Conservation (phyloP, 148 eudicot genomes). For the Camellia granthamiana region DNA sequence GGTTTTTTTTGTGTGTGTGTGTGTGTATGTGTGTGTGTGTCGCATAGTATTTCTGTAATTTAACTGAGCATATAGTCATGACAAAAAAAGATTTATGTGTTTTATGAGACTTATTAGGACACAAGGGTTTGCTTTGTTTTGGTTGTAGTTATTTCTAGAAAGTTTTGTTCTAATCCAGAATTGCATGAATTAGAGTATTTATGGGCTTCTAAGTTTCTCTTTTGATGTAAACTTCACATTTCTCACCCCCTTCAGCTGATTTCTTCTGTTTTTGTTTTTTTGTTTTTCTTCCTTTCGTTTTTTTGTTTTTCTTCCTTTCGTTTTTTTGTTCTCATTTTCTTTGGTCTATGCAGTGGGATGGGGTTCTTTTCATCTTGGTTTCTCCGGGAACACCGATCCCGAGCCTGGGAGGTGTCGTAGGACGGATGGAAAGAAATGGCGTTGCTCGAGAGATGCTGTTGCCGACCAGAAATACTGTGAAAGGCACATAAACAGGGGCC, state of each 20-base stretch:
- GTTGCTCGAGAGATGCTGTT: slow-evolving; percentile 58
- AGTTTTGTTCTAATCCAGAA: background rate
- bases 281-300: background rate
- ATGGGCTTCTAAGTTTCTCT: background rate
- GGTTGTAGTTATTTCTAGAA: no score
- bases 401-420: slow-evolving; percentile 68
- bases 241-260: background rate
- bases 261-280: background rate
- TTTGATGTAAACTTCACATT: background rate
- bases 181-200: background rate
- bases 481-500: slow-evolving; percentile 65
- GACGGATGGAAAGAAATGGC: slow-evolving; percentile 64
- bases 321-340: background rate
- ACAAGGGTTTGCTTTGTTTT: no score
- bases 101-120: no score
- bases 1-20: no score
- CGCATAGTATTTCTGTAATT: no score
- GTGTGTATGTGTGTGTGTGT: no score
- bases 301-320: background rate
- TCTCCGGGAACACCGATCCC: slow-evolving; percentile 63
- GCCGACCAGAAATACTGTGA: slow-evolving; percentile 59
- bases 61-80: no score
- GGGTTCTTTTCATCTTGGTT: slow-evolving; percentile 82
- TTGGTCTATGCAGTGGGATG: slow-evolving; percentile 50
- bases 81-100: no score